These are phyloP conservation scores for Coprinopsis sp. DNA, from an alignment of 768 basidiomycete genomes.

Conservation along the genomic window DNA sequence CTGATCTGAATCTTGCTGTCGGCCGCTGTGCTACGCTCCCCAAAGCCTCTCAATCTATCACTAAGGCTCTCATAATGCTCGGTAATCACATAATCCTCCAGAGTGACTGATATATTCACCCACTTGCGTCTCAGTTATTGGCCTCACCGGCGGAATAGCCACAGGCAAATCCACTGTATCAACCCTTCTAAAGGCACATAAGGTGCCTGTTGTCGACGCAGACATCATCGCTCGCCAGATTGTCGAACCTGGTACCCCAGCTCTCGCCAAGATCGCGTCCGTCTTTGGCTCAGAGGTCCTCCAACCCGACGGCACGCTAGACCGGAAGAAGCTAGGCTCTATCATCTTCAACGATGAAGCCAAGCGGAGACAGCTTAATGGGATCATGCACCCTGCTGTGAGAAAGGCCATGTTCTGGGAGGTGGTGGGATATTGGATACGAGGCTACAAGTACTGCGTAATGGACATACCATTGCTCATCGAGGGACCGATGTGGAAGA, in stretches of 20 bases:
- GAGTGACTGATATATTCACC: too few species aligned
- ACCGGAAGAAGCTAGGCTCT: slow-evolving; percentile 77
- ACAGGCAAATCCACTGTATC: slow-evolving; percentile 97
- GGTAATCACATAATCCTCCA: too few species aligned
- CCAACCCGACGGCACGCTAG: slow-evolving; percentile 61
- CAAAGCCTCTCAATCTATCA: too few species aligned
- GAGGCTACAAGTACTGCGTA: slow-evolving; percentile 73
- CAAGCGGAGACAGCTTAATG: slow-evolving; percentile 71
- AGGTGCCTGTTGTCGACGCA: slow-evolving; percentile 87
- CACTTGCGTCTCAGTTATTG: too few species aligned
- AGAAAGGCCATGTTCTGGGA: slow-evolving; percentile 66
- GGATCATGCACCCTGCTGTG: slow-evolving; percentile 91
- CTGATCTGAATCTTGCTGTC: too few species aligned
- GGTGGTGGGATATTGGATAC: slow-evolving; percentile 67
- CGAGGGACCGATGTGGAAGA: slow-evolving; percentile 81
- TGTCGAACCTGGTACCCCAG: slow-evolving; percentile 78
- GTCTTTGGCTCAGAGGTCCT: slow-evolving; percentile 73
- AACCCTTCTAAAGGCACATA: slow-evolving; percentile 55
- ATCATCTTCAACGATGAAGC: slow-evolving; percentile 78
- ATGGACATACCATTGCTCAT: slow-evolving; percentile 91
- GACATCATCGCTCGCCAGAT: slow-evolving; percentile 85
- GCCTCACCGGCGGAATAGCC: slow-evolving; percentile 94
- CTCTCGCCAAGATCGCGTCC: slow-evolving; percentile 58
- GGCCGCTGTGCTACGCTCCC: too few species aligned
- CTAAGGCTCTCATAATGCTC: too few species aligned